Evolutionary conservation across 2,329 filamentous ascomycete species (phyloP).

Genomic region (Claviceps quebecensis): DNA sequence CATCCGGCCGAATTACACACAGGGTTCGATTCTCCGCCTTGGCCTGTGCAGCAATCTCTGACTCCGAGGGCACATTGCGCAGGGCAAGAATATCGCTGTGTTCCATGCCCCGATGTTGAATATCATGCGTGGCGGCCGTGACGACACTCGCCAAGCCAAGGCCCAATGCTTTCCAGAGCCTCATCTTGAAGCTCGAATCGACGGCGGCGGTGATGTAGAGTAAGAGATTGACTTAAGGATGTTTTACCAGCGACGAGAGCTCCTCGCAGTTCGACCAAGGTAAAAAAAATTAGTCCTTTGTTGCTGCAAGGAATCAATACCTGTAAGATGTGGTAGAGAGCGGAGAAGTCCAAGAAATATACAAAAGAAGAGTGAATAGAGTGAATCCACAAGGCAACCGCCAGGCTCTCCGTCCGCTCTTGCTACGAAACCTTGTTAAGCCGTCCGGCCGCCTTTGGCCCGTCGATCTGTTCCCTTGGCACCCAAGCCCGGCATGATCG

Average conservation of each 20-base stretch:
- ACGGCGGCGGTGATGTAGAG: background rate
- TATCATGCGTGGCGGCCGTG: background rate
- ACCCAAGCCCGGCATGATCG: too few relatives aligned
- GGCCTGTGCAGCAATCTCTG: conserved; percentile 5
- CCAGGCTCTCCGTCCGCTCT: background rate
- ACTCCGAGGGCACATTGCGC: background rate
- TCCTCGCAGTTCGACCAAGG: background rate
- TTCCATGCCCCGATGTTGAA: background rate
- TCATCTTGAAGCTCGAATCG: background rate
- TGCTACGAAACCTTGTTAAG: background rate
- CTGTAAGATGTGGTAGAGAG: background rate
- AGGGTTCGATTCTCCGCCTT: conserved; percentile 11
- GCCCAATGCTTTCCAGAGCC: background rate
- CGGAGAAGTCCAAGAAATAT: background rate
- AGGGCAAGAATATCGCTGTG: background rate
- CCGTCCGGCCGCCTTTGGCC: background rate
- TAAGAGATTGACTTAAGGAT: background rate
- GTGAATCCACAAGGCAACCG: background rate
- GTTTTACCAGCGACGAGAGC: background rate
- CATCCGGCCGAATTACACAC: conserved; percentile 15
- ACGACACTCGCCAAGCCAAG: background rate
- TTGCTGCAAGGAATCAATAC: background rate
- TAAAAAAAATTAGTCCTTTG: background rate
- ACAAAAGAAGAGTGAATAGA: background rate
- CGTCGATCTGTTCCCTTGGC: too few relatives aligned